Base-by-base conservation (phyloP, 768 basidiomycete genomes). In the Nevesoporus exiguus region DNA sequence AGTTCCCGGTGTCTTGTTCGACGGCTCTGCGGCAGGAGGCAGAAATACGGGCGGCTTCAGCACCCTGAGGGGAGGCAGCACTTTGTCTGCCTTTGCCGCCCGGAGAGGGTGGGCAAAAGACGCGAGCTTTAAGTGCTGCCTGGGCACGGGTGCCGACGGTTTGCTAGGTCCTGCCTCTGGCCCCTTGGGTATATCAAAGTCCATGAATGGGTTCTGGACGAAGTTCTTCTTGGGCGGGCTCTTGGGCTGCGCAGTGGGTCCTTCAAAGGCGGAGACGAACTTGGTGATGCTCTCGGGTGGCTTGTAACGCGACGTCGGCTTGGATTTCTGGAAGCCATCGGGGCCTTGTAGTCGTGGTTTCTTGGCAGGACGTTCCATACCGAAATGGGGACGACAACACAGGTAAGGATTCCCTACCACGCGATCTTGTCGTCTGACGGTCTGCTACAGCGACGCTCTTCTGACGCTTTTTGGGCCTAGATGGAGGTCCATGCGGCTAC, bases 221-320 rank as follows among this genome's bases (percentile, higher is more conserved):
- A 31, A 39, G 34, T 57, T 57, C 44, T 54, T 57, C 46, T 10
- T 55, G 27, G 44, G 22, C 46, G 49, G 47, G 29, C 29, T 34
- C 10, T 36, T 49, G n/a, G 41, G 47, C 14, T 3, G 47, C 5
- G 25, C 33, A 9, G 3, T 4, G 24, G 47, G 22, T 30, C 52
- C 19, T 41, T 55, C 66, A 24, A 71, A 71, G 17, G 70, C 48
- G 3, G 70, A 70, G 24, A 68, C 55, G 17, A 71, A 70, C 30
- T 56, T 66, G 58, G 66, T 56, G 61, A 67, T 47, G 47, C 59
- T 62, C 30, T 58, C 50, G 5, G 59, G 61, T 6, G 60, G 60
- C 30, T 66, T 70, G 52, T 67, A 70, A 34, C 48, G 61, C 50
- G 59, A 51, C 9, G 52, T 47, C 1, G 59, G 21, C 22, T 58